Conservation (phyloP, 306 rosid genomes). For the Neltuma alba region DNA sequence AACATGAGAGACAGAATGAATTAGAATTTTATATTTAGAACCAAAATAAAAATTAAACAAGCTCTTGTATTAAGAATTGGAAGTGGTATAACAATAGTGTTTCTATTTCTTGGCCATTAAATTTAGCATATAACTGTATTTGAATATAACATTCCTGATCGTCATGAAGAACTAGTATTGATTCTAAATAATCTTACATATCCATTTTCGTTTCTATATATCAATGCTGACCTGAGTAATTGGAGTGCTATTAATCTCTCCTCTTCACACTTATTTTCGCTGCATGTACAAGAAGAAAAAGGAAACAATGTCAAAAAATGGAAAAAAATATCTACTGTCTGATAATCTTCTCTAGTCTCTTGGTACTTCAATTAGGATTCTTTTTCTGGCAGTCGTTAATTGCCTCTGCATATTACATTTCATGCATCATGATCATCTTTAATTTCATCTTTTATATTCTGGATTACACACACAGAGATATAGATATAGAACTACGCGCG, state of each 20-base stretch:
- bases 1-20: no score
- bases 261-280: constrained; percentile 15
- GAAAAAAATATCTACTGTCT: background rate
- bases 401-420: background rate
- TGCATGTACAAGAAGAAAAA: background rate
- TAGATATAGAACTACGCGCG: no score
- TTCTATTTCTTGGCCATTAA: background rate
- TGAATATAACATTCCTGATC: background rate
- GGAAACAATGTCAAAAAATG: background rate
- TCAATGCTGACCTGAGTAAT: background rate
- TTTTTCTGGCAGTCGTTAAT: background rate
- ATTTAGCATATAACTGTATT: background rate
- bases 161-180: background rate
- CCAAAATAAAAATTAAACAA: no score
- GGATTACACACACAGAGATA: background rate
- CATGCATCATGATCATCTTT: constrained; percentile 3
- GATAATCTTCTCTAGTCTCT: background rate
- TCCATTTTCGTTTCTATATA: background rate
- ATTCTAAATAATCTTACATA: background rate
- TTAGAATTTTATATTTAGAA: no score
- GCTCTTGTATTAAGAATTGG: no score
- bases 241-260: background rate
- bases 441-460: background rate
- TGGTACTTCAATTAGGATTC: background rate
- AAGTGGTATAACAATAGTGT: background rate